Evolutionary conservation across 2,329 filamentous ascomycete genomes (phyloP), one percentile per base, ranked within the genome.

Genomic region (Penicillium sp.): DNA sequence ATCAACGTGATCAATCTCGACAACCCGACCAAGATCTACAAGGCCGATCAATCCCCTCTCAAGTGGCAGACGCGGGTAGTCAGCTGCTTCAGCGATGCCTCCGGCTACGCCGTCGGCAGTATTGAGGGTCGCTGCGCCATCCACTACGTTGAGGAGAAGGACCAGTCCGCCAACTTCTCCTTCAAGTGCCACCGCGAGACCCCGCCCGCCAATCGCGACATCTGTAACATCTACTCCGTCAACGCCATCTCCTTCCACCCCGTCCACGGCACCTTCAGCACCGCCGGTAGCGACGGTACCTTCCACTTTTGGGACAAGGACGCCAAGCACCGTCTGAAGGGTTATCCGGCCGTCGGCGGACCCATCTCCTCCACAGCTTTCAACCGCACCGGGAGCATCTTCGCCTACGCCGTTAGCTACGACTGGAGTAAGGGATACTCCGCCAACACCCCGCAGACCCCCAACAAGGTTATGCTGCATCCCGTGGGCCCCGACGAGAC

Each of bases 211-310:
- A 69, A 67, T 48, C 83, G 70, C 66, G 92, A 90, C 73, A 78
- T 87, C 58, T 90, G 89, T 63, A 94, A 92, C 67, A 94, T 97
- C 63, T 94, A 92, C 78, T 87, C 91, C 1, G 91, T 99, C 68
- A 99, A 99, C 76, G 88, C 91, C 62, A 99, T 99, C 72, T 95
- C 90, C 22, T 97, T 97, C 84, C 94, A 99, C 76, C 94, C 94
- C 1, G 81, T 89, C 11, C 92, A 96, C 73, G 94, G 94, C 66
- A 99, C 94, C n/a, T 99, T 99, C 78, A 95, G 89, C 75, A 99
- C 94, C 2, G 91, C 94, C 43, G 94, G 94, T 49, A 89, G 87
- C 30, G 94, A 99, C 73, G 94, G 94, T 48, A 96, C 94, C 0
- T 99, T 97, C 64, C 69, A 75, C 63, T 80, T 82, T 70, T 83